Base-by-base conservation (phyloP, 768 basidiomycete genomes). In the Melanogaster broomeanus region DNA sequence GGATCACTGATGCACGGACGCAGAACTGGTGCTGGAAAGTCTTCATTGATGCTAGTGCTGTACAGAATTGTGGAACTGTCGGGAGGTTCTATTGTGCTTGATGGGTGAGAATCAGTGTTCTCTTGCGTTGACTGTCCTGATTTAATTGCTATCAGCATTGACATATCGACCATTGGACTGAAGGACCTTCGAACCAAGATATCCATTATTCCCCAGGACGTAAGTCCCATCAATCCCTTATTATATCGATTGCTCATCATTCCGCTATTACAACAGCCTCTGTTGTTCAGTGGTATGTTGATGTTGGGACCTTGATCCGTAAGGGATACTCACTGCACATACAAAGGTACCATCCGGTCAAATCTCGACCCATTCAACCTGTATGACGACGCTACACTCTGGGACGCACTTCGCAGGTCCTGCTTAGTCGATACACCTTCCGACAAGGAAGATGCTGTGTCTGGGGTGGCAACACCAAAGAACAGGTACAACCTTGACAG, bases 361-460 rank as follows among this genome's bases (percentile, higher is more conserved):
- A 85, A 76, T 53, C 74, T 81, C 52, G 84, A 75, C 69, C 72
- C 85, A 57, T 92, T 77, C 71, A 81, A 65, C 63, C 74, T 66
- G 65, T 88, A 83, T 55, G 80, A 82, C 48, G 82, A 86, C 57
- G 83, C 83, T 5, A 71, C 75, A 10, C 67, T 91, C 2, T 88
- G 85, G 82, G 85, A 87, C 63, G 87, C 89, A 4, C 72, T 91
- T n/a, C 79, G 80, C 18, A 77, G 87, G 33, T 82, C 87, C 2
- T 78, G 75, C 62, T 64, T 81, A 6, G 49, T 77, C 21, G 65
- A 67, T 33, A 62, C 60, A 55, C 38, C 45, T n/a, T 45, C 45
- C 39, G 31, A 16, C 19, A 34, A 72, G 55, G 61, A 42, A 53
- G 57, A 48, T 48, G 61, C 42, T 40, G 49, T 45, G 22, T n/a